Conservation (phyloP, 139 green algal species). For the Nannochloris sp. region DNA sequence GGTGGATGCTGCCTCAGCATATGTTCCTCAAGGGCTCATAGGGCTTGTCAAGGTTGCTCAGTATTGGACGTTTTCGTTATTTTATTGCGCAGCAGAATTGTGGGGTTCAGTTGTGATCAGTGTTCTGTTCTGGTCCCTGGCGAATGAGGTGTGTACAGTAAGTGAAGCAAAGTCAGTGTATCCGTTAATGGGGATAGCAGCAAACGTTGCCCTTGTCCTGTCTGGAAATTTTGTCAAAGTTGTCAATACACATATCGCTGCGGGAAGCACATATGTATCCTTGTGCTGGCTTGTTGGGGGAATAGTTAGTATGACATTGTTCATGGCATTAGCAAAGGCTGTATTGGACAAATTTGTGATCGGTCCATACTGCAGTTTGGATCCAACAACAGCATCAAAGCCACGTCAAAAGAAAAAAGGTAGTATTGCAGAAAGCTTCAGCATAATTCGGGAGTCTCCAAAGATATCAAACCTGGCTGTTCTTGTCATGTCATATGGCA, state of each 20-base stretch:
- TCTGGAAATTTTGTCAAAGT: constrained; percentile 50
- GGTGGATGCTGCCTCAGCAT: constrained; percentile 19
- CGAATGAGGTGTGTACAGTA: constrained; percentile 51
- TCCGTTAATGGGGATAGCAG: constrained; percentile 70
- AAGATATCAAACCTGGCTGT: constrained; percentile 64
- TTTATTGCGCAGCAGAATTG: constrained; percentile 76
- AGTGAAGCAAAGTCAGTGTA: constrained; percentile 60
- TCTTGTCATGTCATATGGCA: constrained; percentile 63
- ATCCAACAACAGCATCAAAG: constrained; percentile 6
- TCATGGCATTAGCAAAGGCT: constrained; percentile 54
- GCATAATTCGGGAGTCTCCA: constrained; percentile 38
- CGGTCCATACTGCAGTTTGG: constrained; percentile 17
- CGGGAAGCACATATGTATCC: constrained; percentile 20
- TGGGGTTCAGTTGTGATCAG: constrained; percentile 78
- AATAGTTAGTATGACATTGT: constrained; percentile 38
- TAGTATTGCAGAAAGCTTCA: constrained; percentile 42
- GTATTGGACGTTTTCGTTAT: constrained; percentile 78
- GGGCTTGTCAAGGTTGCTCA: constrained; percentile 60
- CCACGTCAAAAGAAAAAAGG: constrained; percentile 49
- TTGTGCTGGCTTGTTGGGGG: constrained; percentile 47
- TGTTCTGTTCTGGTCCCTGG: constrained; percentile 73
- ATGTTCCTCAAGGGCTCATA: constrained; percentile 51
- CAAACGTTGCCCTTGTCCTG: constrained; percentile 66
- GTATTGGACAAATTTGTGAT: constrained; percentile 38
- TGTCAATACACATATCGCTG: constrained; percentile 32